Evolutionary conservation across 2,329 filamentous ascomycete species (phyloP), one percentile per base, ranked within the genome.

Genomic region (Xylaria sp.): DNA sequence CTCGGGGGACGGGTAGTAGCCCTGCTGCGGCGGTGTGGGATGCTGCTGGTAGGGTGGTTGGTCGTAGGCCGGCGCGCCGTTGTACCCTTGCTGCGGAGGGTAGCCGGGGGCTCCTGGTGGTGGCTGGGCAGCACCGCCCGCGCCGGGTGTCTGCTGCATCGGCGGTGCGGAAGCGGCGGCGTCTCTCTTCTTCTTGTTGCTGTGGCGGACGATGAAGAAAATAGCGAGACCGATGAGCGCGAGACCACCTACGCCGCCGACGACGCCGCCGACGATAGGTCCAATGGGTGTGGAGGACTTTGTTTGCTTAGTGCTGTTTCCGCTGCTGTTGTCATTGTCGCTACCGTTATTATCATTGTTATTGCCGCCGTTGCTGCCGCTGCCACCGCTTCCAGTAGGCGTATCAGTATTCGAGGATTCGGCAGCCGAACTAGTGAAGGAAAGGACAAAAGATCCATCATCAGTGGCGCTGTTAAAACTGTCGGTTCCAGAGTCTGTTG

Each of bases 221-320:
- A 78, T 76, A 10, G 74, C 80, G 7, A 80, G 70, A 23, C 77
- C 80, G 54, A 86, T 75, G n/a, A 86, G 74, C 2, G 76, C 81
- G 23, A 86, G 72, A 15, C 74, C 80, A 0, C 75, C 81, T 3
- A 84, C 80, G 13, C 84, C 84, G n/a, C 84, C 84, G 10, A 86
- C 82, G 2, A 80, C 79, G 32, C 84, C 84, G 12, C 84, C 84
- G 8, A 77, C 83, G 52, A 87, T 86, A 18, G 84, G 79, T 5
- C 82, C 84, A 12, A 81, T 74, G 32, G 64, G 77, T 7, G 78
- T 74, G n/a, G 72, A 74, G 25, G 69, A 68, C n/a, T 68, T 65
- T 20, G 64, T 60, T 18, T 46, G 8, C 18, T 65, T 67, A 39
- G 63, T 54, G 23, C 32, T n/a, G 20, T 59, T n/a, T 9, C 48